phyloP scores from a whole-genome alignment of 1,284 basidiomycete genomes.

The Schizophyllum amplum region DNA sequence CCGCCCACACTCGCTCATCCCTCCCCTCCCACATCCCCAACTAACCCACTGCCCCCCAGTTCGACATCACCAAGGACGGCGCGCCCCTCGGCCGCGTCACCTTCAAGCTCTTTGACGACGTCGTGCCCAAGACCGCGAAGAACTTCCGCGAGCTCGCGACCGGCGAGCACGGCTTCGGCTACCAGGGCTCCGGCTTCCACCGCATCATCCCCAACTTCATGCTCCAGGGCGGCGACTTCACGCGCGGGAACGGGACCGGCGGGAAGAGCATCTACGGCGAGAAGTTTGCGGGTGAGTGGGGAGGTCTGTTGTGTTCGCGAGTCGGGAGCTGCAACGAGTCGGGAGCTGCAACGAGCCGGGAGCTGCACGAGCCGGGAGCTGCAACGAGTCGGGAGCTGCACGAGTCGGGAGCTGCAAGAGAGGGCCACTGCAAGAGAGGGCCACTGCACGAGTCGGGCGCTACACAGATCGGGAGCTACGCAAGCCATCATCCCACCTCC shows the following conservation, averaged over 20 bases:
- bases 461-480: too few species aligned
- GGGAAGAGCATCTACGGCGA: slow-evolving; percentile 88
- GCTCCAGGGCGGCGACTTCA: slow-evolving; percentile 81
- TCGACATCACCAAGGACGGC: slow-evolving; percentile 73
- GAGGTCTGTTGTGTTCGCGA: too few species aligned
- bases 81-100: slow-evolving; percentile 67
- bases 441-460: too few species aligned
- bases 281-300: slow-evolving; percentile 55
- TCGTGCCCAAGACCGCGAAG: slow-evolving; percentile 65
- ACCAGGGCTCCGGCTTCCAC: slow-evolving; percentile 63
- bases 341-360: too few species aligned
- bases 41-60: slow-evolving; percentile 31
- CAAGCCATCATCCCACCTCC: too few species aligned
- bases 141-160: slow-evolving; percentile 78
- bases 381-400: too few species aligned
- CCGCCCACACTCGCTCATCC: neutral
- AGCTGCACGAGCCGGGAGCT: too few species aligned
- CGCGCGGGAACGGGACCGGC: slow-evolving; percentile 73
- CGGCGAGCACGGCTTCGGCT: slow-evolving; percentile 68
- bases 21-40: neutral
- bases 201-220: slow-evolving; percentile 82
- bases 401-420: too few species aligned
- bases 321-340: too few species aligned
- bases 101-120: slow-evolving; percentile 64
- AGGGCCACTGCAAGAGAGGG: too few species aligned